These are phyloP conservation scores for Boletus subcaerulescens DNA, from an alignment of 768 basidiomycete species.

Conservation along the genomic window DNA sequence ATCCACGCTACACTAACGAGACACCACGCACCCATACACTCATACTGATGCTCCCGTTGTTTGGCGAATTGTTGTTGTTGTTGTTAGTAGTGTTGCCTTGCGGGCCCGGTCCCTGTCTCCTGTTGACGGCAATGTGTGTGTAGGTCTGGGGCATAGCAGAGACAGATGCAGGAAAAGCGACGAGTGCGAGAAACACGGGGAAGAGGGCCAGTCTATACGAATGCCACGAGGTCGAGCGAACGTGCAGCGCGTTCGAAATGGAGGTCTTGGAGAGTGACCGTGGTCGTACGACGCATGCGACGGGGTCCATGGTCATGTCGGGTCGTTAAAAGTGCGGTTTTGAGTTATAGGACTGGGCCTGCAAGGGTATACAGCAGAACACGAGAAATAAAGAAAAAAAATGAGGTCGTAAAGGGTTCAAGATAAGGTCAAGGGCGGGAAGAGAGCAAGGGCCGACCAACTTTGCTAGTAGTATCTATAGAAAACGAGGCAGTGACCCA, in stretches of 20 bases:
- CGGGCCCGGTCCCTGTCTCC: background rate
- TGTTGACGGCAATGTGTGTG: background rate
- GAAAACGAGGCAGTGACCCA: background rate
- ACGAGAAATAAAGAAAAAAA: background rate
- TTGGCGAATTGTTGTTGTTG: background rate
- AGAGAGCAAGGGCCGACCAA: background rate
- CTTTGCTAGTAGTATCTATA: background rate
- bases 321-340: slow-evolving; percentile 1
- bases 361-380: background rate
- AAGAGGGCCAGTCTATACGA: background rate
- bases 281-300: background rate
- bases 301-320: slow-evolving; percentile 1
- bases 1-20: background rate
- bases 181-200: slow-evolving; percentile 2
- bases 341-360: background rate
- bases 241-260: background rate
- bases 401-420: too few relatives aligned
- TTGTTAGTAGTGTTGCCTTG: background rate
- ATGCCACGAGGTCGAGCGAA: slow-evolving; percentile 1
- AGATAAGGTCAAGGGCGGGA: background rate
- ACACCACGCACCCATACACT: slow-evolving; percentile 26
- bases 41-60: slow-evolving; percentile 10
- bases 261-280: background rate
- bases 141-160: slow-evolving; percentile 7
- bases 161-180: background rate